These are phyloP conservation scores for Cladosporium colombiae DNA, from an alignment of 2,329 filamentous ascomycete genomes.

Conservation along the genomic window DNA sequence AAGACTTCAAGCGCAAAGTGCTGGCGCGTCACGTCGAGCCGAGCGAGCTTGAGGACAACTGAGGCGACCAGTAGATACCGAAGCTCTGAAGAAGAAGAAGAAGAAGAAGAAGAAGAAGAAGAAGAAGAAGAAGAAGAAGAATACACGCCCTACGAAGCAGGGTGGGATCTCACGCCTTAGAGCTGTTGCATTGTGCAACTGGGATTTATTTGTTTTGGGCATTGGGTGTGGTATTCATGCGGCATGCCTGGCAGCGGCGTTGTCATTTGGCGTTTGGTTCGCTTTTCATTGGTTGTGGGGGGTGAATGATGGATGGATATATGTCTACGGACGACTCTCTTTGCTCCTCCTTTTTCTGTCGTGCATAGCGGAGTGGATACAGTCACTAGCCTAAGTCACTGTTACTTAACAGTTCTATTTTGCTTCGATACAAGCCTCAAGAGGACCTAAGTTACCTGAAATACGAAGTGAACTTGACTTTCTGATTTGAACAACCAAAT, in stretches of 20 bases:
- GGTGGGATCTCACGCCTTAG: too few species aligned
- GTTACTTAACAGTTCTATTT: not conserved
- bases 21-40: conserved; percentile 63
- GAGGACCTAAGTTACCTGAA: not conserved
- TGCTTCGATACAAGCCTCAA: not conserved
- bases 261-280: not conserved
- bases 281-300: not conserved
- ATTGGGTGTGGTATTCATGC: not conserved
- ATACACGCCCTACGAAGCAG: not conserved
- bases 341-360: not conserved
- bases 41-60: conserved; percentile 44
- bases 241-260: not conserved
- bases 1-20: conserved; percentile 81
- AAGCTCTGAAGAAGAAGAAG: not conserved
- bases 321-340: not conserved
- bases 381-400: not conserved
- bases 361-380: not conserved
- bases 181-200: not conserved
- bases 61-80: not conserved
- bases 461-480: not conserved
- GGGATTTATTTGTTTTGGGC: not conserved
- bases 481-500: not conserved
- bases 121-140: not conserved
- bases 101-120: not conserved
- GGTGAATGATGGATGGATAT: not conserved